Evolutionary conservation across 2,329 filamentous ascomycete genomes (phyloP).

Genomic region (Pseudogymnoascus sp.): DNA sequence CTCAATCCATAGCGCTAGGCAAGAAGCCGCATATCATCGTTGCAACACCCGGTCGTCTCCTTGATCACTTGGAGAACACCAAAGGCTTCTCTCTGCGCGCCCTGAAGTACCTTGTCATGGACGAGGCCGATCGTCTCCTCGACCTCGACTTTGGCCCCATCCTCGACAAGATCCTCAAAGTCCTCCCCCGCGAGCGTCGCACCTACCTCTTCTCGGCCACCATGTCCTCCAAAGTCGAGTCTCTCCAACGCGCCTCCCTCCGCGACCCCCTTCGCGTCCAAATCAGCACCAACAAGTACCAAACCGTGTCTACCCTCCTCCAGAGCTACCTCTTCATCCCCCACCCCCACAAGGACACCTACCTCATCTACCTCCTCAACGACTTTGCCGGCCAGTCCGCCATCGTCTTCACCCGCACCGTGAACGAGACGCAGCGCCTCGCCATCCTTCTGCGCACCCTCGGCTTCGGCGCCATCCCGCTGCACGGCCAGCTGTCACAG

Average conservation of each 20-base stretch:
- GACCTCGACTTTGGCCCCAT: conserved; percentile 92
- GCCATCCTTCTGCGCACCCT: conserved; percentile 75
- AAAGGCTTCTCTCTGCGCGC: conserved; percentile 83
- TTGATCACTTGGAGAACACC: conserved; percentile 93
- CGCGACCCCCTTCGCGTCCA: conserved; percentile 76
- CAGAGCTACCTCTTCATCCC: conserved; percentile 85
- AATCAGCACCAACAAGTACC: conserved; percentile 75
- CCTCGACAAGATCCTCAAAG: conserved; percentile 87
- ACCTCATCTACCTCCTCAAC: conserved; percentile 78
- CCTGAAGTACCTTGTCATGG: conserved; percentile 86
- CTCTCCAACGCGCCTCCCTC: conserved; percentile 79
- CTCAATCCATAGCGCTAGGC: conserved; percentile 82
- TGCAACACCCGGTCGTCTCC: conserved; percentile 77
- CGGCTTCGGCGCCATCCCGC: conserved; percentile 81
- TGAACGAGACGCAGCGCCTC: conserved; percentile 81
- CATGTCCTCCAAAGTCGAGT: conserved; percentile 89
- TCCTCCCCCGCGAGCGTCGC: conserved; percentile 65
- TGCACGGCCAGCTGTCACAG: conserved; percentile 89
- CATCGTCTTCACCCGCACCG: conserved; percentile 87
- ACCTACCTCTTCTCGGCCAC: conserved; percentile 94
- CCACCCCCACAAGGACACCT: conserved; percentile 79
- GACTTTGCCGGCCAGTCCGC: conserved; percentile 78
- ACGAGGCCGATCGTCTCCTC: conserved; percentile 84
- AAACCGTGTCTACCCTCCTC: conserved; percentile 81
- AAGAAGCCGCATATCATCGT: conserved; percentile 94